Conservation (phyloP, 495 filamentous ascomycete species). For the Haplographium delicatum region DNA sequence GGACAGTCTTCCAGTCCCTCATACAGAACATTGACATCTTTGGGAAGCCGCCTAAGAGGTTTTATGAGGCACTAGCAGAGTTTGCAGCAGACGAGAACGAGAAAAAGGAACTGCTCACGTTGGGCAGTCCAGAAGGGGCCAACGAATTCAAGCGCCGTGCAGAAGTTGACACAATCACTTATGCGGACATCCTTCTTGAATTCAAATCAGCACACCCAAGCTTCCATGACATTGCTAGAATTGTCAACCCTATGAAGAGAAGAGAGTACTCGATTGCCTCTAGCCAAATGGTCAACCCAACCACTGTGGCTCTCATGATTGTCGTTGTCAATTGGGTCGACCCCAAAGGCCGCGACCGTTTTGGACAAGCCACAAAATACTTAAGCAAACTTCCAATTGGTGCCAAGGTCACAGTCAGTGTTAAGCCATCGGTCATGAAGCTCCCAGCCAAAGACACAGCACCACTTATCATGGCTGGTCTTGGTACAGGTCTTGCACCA, state of each 20-base stretch:
- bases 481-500: slow-evolving; percentile 95
- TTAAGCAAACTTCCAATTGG: slow-evolving; percentile 70
- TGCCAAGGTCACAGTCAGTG: slow-evolving; percentile 74
- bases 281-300: slow-evolving; percentile 85
- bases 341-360: slow-evolving; percentile 78
- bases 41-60: slow-evolving; percentile 91
- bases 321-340: slow-evolving; percentile 96
- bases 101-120: slow-evolving; percentile 68
- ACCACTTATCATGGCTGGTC: slow-evolving; percentile 97
- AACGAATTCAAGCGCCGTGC: slow-evolving; percentile 89
- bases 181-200: slow-evolving; percentile 82
- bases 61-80: slow-evolving; percentile 88
- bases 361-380: slow-evolving; percentile 88
- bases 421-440: slow-evolving; percentile 97
- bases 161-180: slow-evolving; percentile 91
- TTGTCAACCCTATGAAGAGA: slow-evolving; percentile 88
- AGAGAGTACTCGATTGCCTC: slow-evolving; percentile 98
- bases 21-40: slow-evolving; percentile 96
- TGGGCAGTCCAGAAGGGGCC: slow-evolving; percentile 80
- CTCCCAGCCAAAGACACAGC: slow-evolving; percentile 77
- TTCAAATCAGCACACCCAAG: slow-evolving; percentile 82
- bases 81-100: slow-evolving; percentile 80
- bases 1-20: slow-evolving; percentile 89
- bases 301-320: slow-evolving; percentile 86
- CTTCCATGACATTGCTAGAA: slow-evolving; percentile 86